Evolutionary conservation across 805 yeast genomes (phyloP), one percentile per base, ranked within the genome.

Genomic region (Metschnikowia lachancei): DNA sequence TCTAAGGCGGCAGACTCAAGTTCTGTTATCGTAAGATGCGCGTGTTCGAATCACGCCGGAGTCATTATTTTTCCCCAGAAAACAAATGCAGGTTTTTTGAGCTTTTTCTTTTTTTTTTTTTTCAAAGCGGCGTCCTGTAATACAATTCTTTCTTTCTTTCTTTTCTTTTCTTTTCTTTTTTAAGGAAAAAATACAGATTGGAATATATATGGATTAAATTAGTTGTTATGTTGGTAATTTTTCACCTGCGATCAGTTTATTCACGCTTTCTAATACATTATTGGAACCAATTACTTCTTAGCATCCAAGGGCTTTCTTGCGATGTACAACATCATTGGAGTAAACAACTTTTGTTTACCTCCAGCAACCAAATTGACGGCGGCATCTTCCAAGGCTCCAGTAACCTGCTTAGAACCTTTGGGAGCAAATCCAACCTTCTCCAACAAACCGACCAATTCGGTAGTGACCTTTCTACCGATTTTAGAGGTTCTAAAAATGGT

Each of bases 301-400:
- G 52, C 51, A 28, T 59, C 55, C 49, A 55, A 52, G 54, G 98
- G 98, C 74, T 92, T 92, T 74, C 80, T 85, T 58, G 80, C 90
- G 55, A 94, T 81, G 65, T 83, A 92, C 65, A 94, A 77, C 94
- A 89, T 87, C 99, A 94, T 94, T 61, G 99, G 99, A 34, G 98
- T 92, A 75, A 94, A 94, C 56, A 94, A 76, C 60, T 86, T 83
- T 67, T 85, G 77, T 69, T 77, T 78, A 66, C 97, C 99, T 69
- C 99, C 99, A 47, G 82, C 87, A 47, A 91, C 97, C 62, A 94
- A 80, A 67, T 90, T 91, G 50, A 92, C 83, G 46, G 98, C 98
- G 51, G 99, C 99, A 65, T 91, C 94, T 74, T 94, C 99, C 56
- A 94, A 79, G 26, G 98, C 98, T 52, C 70, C 77, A 35, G 98